Evolutionary conservation across 805 yeast species (phyloP), one percentile per base, ranked within the genome.

Genomic region (Saturnispora zaruensis): DNA sequence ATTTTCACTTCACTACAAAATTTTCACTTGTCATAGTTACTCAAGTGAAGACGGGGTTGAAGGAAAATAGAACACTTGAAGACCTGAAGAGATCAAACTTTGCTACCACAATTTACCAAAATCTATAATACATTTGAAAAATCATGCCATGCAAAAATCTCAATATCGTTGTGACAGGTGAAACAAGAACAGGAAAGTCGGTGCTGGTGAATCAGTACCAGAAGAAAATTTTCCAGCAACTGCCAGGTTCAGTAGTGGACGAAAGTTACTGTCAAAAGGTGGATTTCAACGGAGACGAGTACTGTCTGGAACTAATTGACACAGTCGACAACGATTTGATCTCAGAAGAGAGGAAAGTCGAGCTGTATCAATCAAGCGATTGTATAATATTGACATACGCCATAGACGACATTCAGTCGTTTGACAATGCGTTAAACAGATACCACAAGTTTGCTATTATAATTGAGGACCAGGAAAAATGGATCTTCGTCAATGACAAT

Each of bases 251-350:
- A 3, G 51, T 54, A 2, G 48, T 65, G 9, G 66, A 66, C 43
- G 71, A 66, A 24, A 54, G 54, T 0, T 67, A 61, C 50, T 48
- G 33, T 13, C 56, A 57, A 26, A 40, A 41, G 6, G 42, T 55
- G 5, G 32, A 61, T 36, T 64, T 72, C 24, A 74, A 74, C 50
- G 68, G 62, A 25, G 69, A 68, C 53, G 66, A 60, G 46, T 68
- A 65, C 18, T 48, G 57, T 5, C 59, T 77, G 57, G 78, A 76
- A 52, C 70, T 78, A 48, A 70, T 90, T 53, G 99, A 93, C 62
- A 88, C 96, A 3, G 96, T 96, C 1, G 98, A 96, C 42, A 83
- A 83, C 53, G 96, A 75, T 55, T 77, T 73, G 53, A 72, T 72
- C 54, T 69, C 53, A 13, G 57, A 57, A 3, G 38, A 44, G 4